phyloP scores from a whole-genome alignment of 495 filamentous ascomycete genomes.

The Talaromyces trachyspermus region DNA sequence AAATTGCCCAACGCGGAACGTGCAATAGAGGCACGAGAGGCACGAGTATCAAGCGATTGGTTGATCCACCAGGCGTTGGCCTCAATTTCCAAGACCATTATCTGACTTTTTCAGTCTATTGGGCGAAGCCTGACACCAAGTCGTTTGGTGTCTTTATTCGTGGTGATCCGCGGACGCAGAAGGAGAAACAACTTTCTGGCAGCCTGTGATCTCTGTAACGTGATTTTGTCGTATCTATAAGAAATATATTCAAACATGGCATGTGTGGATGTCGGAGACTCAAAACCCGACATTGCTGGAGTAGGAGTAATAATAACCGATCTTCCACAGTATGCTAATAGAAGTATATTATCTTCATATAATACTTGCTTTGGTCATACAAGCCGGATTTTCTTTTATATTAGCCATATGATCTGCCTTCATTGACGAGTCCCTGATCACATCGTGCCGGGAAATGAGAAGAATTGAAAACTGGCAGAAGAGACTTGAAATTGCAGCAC shows the following conservation, averaged over 20 bases:
- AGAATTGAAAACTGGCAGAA: too few species aligned
- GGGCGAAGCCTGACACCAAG: conserved; percentile 71
- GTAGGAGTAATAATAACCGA: background rate
- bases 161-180: conserved; percentile 63
- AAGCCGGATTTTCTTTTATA: conserved; percentile 3
- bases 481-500: too few species aligned
- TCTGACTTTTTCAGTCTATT: conserved; percentile 66
- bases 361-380: conserved; percentile 6
- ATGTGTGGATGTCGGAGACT: background rate
- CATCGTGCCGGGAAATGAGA: too few species aligned
- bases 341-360: background rate
- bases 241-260: too few species aligned
- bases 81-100: conserved; percentile 85
- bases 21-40: too few species aligned
- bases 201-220: too few species aligned
- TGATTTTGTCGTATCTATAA: too few species aligned
- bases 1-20: too few species aligned
- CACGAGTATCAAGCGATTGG: conserved; percentile 62
- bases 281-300: conserved; percentile 1
- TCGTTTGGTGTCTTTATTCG: conserved; percentile 76
- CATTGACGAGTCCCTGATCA: background rate
- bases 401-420: background rate
- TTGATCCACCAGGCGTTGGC: conserved; percentile 76
- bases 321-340: background rate
- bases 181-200: conserved; percentile 48